These are phyloP conservation scores for Cymodocea nodosa DNA, from an alignment of 116 monocot genomes.

Conservation along the genomic window DNA sequence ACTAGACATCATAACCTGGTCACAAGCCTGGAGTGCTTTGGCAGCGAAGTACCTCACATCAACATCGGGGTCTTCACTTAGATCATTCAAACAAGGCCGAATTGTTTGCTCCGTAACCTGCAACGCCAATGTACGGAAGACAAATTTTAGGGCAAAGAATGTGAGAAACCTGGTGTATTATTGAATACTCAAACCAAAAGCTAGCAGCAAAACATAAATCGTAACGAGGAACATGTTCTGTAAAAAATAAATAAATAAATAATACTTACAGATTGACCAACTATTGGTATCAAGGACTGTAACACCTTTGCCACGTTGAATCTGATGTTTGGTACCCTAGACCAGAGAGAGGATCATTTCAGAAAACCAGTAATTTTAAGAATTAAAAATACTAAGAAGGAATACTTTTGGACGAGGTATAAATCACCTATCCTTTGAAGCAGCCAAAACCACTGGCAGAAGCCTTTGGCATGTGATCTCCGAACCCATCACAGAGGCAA, in stretches of 20 bases:
- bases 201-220: neutral
- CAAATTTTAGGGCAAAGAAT: too few species aligned
- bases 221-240: neutral
- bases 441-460: slow-evolving; percentile 44
- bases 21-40: slow-evolving; percentile 23
- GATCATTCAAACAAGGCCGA: slow-evolving; percentile 14
- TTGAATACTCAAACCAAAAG: too few species aligned
- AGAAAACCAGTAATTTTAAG: neutral
- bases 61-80: slow-evolving; percentile 31
- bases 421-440: slow-evolving; percentile 60
- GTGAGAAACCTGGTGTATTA: too few species aligned
- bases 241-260: neutral
- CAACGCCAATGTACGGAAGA: neutral
- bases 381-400: neutral
- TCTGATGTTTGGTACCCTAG: slow-evolving; percentile 88
- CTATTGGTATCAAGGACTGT: slow-evolving; percentile 46
- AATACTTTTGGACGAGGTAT: neutral
- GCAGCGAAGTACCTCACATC: slow-evolving; percentile 26
- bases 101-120: slow-evolving; percentile 20
- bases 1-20: slow-evolving; percentile 22
- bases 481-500: slow-evolving; percentile 70
- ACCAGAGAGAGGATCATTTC: neutral
- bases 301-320: slow-evolving; percentile 86
- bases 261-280: slow-evolving; percentile 54
- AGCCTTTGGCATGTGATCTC: slow-evolving; percentile 65